These are phyloP conservation scores for Bipolaris gigantea DNA, from an alignment of 2,329 filamentous ascomycete species.

Conservation along the genomic window DNA sequence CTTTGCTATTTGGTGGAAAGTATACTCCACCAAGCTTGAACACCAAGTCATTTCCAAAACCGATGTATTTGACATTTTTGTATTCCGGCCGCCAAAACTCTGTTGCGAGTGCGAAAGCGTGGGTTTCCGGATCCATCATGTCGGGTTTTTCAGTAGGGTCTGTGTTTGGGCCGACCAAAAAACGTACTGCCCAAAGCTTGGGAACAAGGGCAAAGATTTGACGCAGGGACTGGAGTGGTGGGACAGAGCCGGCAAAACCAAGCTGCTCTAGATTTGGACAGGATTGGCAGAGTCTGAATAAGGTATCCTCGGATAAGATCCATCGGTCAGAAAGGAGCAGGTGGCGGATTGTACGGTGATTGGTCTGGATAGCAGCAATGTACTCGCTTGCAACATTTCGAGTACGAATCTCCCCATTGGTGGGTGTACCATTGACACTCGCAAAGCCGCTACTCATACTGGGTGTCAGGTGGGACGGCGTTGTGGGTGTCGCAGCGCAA, in stretches of 20 bases:
- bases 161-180: constrained; percentile 39
- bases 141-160: constrained; percentile 33
- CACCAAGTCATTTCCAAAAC: constrained; percentile 42
- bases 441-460: constrained; percentile 20
- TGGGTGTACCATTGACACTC: constrained; percentile 27
- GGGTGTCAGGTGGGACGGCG: constrained; percentile 30
- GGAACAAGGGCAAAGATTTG: constrained; percentile 43
- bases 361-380: constrained; percentile 54
- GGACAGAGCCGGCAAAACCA: constrained; percentile 60
- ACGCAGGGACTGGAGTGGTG: constrained; percentile 44
- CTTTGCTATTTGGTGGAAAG: constrained; percentile 23
- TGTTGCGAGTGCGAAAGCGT: constrained; percentile 37
- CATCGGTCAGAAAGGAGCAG: constrained; percentile 61
- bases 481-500: constrained; percentile 33
- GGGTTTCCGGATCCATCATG: constrained; percentile 32
- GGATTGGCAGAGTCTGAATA: constrained; percentile 55
- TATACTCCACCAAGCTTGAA: constrained; percentile 44
- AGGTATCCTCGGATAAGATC: constrained; percentile 53
- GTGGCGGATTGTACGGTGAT: constrained; percentile 57
- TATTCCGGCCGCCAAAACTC: constrained; percentile 44
- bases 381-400: constrained; percentile 50
- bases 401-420: constrained; percentile 29
- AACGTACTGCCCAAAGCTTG: constrained; percentile 47
- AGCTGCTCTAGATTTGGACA: constrained; percentile 64
- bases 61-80: constrained; percentile 43